Percentiles rank a stretch among this genome's conserved stretches.
These are phyloP conservation scores for Cyclostephanos tholiformis DNA, from an alignment of 108 stramenopile species.

Conservation along the genomic window DNA sequence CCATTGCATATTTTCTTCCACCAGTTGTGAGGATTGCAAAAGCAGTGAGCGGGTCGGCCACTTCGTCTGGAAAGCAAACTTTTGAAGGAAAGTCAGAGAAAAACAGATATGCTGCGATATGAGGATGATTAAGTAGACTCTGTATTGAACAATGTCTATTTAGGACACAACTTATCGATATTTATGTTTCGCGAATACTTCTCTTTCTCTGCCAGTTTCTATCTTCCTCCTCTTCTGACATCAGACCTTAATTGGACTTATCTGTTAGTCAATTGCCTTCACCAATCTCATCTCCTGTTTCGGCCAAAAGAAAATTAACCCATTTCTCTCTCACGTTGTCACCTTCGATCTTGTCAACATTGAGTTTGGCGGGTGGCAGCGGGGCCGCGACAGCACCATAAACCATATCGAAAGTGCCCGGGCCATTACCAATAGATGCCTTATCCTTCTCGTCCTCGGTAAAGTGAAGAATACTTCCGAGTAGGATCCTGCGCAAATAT, in stretches of 20 bases:
- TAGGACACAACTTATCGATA: no score
- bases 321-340: slow-evolving; percentile 87
- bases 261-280: slow-evolving; percentile 7
- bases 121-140: not conserved
- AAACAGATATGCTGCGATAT: slow-evolving; percentile 24
- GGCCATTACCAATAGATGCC: slow-evolving; percentile 63
- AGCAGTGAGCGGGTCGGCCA: slow-evolving; percentile 61
- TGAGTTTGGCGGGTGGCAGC: slow-evolving; percentile 73
- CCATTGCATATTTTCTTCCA: no score
- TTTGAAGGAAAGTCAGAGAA: slow-evolving; percentile 25
- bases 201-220: no score
- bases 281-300: slow-evolving; percentile 69
- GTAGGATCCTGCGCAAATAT: no score
- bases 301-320: slow-evolving; percentile 83
- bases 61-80: slow-evolving; percentile 18
- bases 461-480: slow-evolving; percentile 86
- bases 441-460: slow-evolving; percentile 85
- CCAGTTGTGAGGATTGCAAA: slow-evolving; percentile 84
- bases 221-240: no score
- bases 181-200: no score
- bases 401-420: slow-evolving; percentile 47
- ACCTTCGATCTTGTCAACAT: slow-evolving; percentile 80
- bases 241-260: no score
- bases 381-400: slow-evolving; percentile 73
- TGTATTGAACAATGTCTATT: no score